Conservation (phyloP, 495 filamentous ascomycete genomes). For the Talaromyces borbonicus region DNA sequence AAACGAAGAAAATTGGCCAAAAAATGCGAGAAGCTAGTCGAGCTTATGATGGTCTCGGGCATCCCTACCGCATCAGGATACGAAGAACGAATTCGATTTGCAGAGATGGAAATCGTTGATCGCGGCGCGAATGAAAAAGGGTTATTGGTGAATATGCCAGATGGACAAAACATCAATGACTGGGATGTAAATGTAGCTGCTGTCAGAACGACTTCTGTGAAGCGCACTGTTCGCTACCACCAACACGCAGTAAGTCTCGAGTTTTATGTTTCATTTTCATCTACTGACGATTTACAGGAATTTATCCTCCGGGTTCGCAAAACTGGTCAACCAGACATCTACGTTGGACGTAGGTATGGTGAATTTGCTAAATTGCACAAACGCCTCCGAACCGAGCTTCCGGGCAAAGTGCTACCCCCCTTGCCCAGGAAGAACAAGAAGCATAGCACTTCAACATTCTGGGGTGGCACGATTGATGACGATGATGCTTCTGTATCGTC, state of each 20-base stretch:
- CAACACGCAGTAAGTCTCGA: slow-evolving; percentile 68
- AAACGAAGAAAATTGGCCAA: slow-evolving; percentile 85
- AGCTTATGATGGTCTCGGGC: slow-evolving; percentile 98
- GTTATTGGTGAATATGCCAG: slow-evolving; percentile 71
- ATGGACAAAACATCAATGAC: slow-evolving; percentile 83
- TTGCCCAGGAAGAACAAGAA: slow-evolving; percentile 86
- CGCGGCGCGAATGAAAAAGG: slow-evolving; percentile 85
- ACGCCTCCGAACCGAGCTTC: slow-evolving; percentile 70
- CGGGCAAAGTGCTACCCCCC: slow-evolving; percentile 80
- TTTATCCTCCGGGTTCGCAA: slow-evolving; percentile 79
- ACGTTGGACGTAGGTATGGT: slow-evolving; percentile 77
- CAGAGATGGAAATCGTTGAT: slow-evolving; percentile 93
- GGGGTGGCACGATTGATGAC: slow-evolving; percentile 50
- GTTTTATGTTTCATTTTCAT: neutral
- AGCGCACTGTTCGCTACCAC: slow-evolving; percentile 82
- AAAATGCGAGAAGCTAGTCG: slow-evolving; percentile 90
- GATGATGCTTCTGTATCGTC: slow-evolving; percentile 73
- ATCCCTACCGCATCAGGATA: slow-evolving; percentile 94
- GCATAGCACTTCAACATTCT: slow-evolving; percentile 49
- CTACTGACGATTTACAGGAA: slow-evolving; percentile 44
- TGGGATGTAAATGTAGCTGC: slow-evolving; percentile 97
- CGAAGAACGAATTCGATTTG: slow-evolving; percentile 91
- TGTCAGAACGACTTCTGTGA: slow-evolving; percentile 68
- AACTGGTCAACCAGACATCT: slow-evolving; percentile 57
- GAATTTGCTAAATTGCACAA: slow-evolving; percentile 77